Conservation (phyloP, 345 rosid species). For the Melaleuca quinquenervia region DNA sequence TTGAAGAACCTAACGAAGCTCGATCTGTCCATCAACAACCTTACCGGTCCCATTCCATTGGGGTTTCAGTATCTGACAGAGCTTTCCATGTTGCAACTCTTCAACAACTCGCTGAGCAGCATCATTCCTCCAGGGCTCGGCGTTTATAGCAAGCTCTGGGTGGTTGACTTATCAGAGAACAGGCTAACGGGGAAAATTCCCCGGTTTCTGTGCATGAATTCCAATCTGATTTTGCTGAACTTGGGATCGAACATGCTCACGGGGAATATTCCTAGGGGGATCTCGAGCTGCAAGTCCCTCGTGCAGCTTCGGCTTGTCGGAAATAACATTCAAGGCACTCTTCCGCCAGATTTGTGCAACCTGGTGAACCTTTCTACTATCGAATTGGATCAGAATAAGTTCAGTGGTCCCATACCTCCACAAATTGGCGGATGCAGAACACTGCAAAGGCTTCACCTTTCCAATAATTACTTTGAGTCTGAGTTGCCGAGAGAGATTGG, state of each 20-base stretch:
- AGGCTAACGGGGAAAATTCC: constrained; percentile 60
- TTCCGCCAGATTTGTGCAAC: constrained; percentile 63
- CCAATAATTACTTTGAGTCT: constrained; percentile 44
- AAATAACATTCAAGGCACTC: constrained; percentile 49
- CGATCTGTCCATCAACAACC: constrained; percentile 73
- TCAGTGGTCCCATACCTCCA: constrained; percentile 57
- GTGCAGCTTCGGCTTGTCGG: constrained; percentile 53
- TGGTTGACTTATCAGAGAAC: constrained; percentile 68
- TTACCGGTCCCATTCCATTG: constrained; percentile 58
- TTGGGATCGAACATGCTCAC: constrained; percentile 58
- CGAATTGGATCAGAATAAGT: constrained; percentile 58
- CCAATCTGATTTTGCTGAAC: constrained; percentile 45
- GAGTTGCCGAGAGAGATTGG: constrained; percentile 75
- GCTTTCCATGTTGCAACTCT: constrained; percentile 64
- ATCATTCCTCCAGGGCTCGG: constrained; percentile 70
- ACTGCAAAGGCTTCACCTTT: constrained; percentile 66
- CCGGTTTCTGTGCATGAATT: constrained; percentile 41
- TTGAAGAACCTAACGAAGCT: constrained; percentile 60
- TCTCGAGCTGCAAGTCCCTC: constrained; percentile 49
- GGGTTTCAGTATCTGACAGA: constrained; percentile 58
- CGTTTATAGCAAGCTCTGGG: constrained; percentile 58
- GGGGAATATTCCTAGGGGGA: constrained; percentile 54
- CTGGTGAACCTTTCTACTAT: constrained; percentile 50
- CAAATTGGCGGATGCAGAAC: constrained; percentile 52
- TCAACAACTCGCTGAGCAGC: constrained; percentile 55